These are phyloP conservation scores for Tetradesmus lagerheimii DNA, from an alignment of 139 green algal genomes.

Conservation along the genomic window DNA sequence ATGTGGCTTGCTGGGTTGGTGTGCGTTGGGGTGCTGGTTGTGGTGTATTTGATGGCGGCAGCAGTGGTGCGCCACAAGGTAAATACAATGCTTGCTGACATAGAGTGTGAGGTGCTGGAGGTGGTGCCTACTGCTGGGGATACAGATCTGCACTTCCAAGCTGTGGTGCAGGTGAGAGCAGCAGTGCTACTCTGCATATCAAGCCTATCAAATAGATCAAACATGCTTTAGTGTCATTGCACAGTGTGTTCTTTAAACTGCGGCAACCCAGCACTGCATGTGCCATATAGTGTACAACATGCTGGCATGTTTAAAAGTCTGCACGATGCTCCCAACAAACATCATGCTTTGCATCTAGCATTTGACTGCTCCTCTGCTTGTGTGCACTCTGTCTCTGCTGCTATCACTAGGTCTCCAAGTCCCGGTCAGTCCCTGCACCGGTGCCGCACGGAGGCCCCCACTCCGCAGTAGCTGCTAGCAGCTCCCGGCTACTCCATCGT, in stretches of 20 bases:
- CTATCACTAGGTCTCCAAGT: constrained; percentile 44
- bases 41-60: no score
- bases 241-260: no score
- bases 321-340: no score
- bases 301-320: no score
- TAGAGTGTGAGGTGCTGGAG: constrained; percentile 36
- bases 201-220: no score
- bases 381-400: background rate
- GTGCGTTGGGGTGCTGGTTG: no score
- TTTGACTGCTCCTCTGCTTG: background rate
- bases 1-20: no score
- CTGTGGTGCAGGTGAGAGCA: constrained; percentile 45
- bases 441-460: constrained; percentile 92
- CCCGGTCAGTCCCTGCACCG: constrained; percentile 59
- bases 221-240: no score
- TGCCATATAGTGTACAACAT: no score
- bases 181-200: background rate
- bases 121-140: constrained; percentile 14
- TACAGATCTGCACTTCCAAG: background rate
- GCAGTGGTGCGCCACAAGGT: no score
- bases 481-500: constrained; percentile 80
- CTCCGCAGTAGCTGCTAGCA: constrained; percentile 72
- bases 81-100: background rate
- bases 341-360: no score
- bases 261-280: no score